These are phyloP conservation scores for Aspergillus uvarum DNA, from an alignment of 2,329 filamentous ascomycete genomes.

Conservation along the genomic window DNA sequence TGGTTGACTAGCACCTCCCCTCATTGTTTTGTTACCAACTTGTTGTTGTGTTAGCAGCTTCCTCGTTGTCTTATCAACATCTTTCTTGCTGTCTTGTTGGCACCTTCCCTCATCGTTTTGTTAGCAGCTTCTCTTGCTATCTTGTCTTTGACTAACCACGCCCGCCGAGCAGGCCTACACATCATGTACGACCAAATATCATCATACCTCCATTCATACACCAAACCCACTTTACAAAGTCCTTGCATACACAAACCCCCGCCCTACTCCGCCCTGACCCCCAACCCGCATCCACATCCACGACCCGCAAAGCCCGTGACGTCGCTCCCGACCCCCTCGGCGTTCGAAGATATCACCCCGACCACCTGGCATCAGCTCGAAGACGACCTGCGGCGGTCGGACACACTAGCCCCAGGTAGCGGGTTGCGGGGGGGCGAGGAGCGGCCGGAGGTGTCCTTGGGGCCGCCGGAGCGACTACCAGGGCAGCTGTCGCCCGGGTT, in stretches of 20 bases:
- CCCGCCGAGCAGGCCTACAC: background rate
- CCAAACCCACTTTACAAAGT: background rate
- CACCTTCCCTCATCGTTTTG: too few species aligned
- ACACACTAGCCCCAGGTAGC: too few species aligned
- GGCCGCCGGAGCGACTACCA: background rate
- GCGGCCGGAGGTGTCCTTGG: too few species aligned
- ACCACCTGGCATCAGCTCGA: background rate
- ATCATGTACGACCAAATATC: constrained; percentile 14
- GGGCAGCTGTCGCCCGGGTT: background rate
- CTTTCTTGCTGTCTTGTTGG: too few species aligned
- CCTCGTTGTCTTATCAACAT: too few species aligned
- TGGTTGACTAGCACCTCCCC: too few species aligned
- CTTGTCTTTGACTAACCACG: too few species aligned
- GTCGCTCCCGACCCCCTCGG: background rate
- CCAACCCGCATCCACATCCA: too few species aligned
- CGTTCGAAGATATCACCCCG: background rate
- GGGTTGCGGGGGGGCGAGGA: too few species aligned
- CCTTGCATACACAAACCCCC: background rate
- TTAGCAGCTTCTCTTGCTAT: background rate
- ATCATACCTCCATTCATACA: background rate
- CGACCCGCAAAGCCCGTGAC: too few species aligned
- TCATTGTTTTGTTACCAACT: too few species aligned
- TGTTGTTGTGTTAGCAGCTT: too few species aligned
- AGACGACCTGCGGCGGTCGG: background rate
- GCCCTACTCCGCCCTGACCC: background rate